Evolutionary conservation across 495 filamentous ascomycete species (phyloP).

Genomic region (Aspergillus sclerotiicarbonarius): DNA sequence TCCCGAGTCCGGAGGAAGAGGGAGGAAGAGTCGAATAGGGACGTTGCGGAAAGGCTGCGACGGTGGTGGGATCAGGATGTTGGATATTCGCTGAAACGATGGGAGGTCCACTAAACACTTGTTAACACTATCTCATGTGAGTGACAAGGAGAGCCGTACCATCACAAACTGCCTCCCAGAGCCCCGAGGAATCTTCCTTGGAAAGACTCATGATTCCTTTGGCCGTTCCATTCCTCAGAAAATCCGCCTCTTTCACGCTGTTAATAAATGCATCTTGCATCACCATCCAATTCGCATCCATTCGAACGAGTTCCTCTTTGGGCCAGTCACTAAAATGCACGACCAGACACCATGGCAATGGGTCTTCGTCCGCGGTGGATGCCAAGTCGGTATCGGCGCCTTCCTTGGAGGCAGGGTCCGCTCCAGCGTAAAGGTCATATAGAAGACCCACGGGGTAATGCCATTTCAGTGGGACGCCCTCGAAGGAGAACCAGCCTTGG

Average conservation of each 20-base stretch:
- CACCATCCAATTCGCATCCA: slow-evolving; percentile 59
- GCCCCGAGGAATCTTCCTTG: slow-evolving; percentile 77
- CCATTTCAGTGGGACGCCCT: slow-evolving; percentile 81
- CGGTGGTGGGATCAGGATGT: slow-evolving; percentile 72
- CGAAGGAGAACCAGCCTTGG: slow-evolving; percentile 70
- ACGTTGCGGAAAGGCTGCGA: slow-evolving; percentile 72
- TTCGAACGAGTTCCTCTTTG: slow-evolving; percentile 59
- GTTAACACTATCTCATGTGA: slow-evolving; percentile 7
- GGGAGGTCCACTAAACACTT: slow-evolving; percentile 63
- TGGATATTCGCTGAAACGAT: slow-evolving; percentile 70
- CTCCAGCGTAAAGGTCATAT: slow-evolving; percentile 79
- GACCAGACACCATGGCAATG: slow-evolving; percentile 74
- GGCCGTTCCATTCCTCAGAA: slow-evolving; percentile 84
- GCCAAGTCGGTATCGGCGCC: slow-evolving; percentile 9
- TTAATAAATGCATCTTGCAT: slow-evolving; percentile 88
- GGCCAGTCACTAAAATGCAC: slow-evolving; percentile 80
- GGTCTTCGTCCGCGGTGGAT: slow-evolving; percentile 26
- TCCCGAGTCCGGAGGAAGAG: slow-evolving; percentile 54
- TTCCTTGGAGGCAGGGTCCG: slow-evolving; percentile 50
- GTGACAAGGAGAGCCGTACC: slow-evolving; percentile 49
- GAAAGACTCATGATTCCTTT: slow-evolving; percentile 91
- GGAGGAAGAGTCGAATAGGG: slow-evolving; percentile 85
- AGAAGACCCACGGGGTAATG: slow-evolving; percentile 84
- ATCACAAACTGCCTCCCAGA: slow-evolving; percentile 83
- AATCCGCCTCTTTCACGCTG: slow-evolving; percentile 93